These are phyloP conservation scores for Huntiella omanensis DNA, from an alignment of 2,329 filamentous ascomycete genomes.

Conservation along the genomic window DNA sequence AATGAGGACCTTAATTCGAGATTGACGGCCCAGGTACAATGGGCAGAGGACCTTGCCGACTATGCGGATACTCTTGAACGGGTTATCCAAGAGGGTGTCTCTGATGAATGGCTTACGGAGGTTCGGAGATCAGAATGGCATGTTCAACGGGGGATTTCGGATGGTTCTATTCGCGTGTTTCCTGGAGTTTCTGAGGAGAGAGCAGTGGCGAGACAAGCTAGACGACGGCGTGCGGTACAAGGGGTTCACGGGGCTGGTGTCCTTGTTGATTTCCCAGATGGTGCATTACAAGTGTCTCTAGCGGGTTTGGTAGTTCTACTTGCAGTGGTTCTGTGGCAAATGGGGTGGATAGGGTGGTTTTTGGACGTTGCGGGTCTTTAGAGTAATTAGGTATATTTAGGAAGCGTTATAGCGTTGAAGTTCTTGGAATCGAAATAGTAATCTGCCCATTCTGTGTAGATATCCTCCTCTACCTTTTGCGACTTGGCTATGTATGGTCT, in stretches of 20 bases:
- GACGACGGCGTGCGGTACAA: too few relatives aligned
- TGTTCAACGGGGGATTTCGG: background rate
- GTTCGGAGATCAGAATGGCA: background rate
- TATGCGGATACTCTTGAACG: background rate
- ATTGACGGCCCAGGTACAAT: background rate
- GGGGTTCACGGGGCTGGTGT: too few relatives aligned
- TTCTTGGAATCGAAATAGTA: slow-evolving; percentile 17
- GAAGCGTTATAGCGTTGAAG: slow-evolving; percentile 1
- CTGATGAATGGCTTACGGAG: background rate
- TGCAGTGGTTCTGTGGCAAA: background rate
- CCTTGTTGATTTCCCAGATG: too few relatives aligned
- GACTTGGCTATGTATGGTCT: background rate
- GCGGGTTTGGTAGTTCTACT: background rate
- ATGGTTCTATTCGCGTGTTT: background rate
- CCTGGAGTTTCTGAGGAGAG: background rate
- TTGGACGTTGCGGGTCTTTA: background rate
- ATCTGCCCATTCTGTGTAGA: slow-evolving; percentile 15
- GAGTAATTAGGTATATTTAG: background rate
- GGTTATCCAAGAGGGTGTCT: background rate
- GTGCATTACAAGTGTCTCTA: too few relatives aligned
- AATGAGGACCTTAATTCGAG: background rate
- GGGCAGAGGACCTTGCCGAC: background rate
- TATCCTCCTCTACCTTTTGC: slow-evolving; percentile 13
- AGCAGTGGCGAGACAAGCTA: background rate
- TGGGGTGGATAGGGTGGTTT: slow-evolving; percentile 1